Evolutionary conservation across 371 early-diverging fungal species (phyloP), one percentile per base, ranked within the genome.

Genomic region (Apophysomyces elegans): DNA sequence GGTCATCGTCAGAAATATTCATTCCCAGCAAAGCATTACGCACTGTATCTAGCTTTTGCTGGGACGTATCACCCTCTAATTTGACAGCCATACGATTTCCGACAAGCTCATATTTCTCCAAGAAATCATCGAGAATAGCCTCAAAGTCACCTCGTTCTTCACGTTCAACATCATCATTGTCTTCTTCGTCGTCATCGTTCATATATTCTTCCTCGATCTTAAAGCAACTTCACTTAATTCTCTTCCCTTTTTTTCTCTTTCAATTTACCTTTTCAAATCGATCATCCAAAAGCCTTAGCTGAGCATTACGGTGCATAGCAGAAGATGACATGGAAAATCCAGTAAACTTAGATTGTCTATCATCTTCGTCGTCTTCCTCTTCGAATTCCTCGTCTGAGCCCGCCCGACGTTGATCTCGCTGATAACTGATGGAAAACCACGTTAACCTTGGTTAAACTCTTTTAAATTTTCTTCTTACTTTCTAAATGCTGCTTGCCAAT

Each of bases 241-340:
- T 26, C 18, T 37, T 21, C 37, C 13, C 36, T 56, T 35, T 56
- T 35, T 39, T 6, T 9, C 21, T 44, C 8, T 18, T 39, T 4
- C 12, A 41, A n/a, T 18, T 64, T 56, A 90, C 83, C 72, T 87
- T 81, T 69, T 98, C 98, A 76, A 96, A 98, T 61, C 91, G 91
- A 66, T 96, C 96, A 81, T 98, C 98, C 59, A 98, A 72, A 26
- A 94, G 77, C 6, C 91, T 90, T 56, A 97, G 83, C 68, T 93
- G 89, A 37, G 88, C 85, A 73, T 95, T 96, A 75, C 98, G 91
- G 77, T 90, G 93, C 94, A 96, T 92, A 50, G 91, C 88, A 5
- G 96, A 95, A 13, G 96, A 95, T 1, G 96, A 88, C 89, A 96
- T 93, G 7, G 96, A 95, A 45, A 89, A 86, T 18, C 79, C 78